A percentile compares a stretch with the other conserved stretches of the same genome.
Conservation (phyloP, 2,329 filamentous ascomycete genomes). For the Epichloe festucae region DNA sequence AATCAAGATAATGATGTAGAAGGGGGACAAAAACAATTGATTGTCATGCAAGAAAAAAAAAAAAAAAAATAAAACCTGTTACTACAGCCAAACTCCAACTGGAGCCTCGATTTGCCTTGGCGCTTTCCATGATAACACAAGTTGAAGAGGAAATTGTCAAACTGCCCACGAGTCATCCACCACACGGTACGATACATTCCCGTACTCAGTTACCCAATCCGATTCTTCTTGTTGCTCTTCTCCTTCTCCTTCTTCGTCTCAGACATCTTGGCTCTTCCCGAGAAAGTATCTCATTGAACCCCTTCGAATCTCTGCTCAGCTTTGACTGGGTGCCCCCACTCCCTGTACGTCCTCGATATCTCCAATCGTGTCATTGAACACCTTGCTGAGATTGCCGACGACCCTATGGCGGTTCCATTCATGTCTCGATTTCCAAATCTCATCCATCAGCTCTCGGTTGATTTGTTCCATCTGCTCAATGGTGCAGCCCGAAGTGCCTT, state of each 20-base stretch:
- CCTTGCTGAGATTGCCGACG: constrained; percentile 44
- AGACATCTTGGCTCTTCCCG: background rate
- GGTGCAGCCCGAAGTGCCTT: constrained; percentile 60
- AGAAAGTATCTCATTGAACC: background rate
- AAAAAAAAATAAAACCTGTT: background rate
- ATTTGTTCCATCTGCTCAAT: constrained; percentile 95
- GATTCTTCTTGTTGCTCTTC: background rate
- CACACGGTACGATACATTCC: background rate
- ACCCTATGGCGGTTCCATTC: constrained; percentile 79
- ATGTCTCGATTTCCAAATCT: constrained; percentile 65
- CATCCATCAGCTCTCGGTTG: constrained; percentile 80
- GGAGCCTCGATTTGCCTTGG: background rate
- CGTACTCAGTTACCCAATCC: background rate
- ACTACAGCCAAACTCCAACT: background rate
- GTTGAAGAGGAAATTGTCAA: background rate
- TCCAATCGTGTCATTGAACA: constrained; percentile 62
- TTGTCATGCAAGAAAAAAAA: background rate
- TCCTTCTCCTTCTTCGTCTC: background rate
- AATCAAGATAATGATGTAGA: background rate
- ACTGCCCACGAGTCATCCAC: background rate
- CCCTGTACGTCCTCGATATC: constrained; percentile 50
- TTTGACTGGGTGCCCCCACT: constrained; percentile 30
- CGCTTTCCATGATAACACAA: background rate
- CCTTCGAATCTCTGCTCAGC: constrained; percentile 8
- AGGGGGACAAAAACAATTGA: background rate